Base-by-base conservation (phyloP, 2,329 filamentous ascomycete species). In the Madurella mycetomatis region DNA sequence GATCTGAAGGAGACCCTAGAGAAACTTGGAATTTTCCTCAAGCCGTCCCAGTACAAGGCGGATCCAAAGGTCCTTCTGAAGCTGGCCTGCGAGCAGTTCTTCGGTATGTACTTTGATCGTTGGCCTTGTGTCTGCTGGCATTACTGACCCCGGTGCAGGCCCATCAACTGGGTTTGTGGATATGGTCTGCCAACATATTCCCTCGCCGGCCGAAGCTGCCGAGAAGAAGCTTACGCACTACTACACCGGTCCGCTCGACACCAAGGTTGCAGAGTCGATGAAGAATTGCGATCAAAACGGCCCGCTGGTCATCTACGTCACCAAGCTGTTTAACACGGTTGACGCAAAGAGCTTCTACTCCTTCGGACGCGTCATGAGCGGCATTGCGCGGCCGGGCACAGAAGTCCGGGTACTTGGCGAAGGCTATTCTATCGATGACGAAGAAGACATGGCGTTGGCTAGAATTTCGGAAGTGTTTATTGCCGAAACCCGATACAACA, bases 381-480 rank as follows among this genome's bases (percentile, higher is more conserved):
- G 94, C 53, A 94, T 90, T 31, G 94, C 88, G 19, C 85, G 84
- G 32, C 87, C 91, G 17, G 88, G 89, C 16, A 81, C 87, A 66
- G 84, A 90, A 62, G 90, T 99, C 15, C 86, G 94, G 41, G 92
- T 99, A 12, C 83, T 99, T 1, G 94, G 94, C 47, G 94, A 99
- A 69, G 89, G 89, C 5, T 99, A 97, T 72, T 96, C 92, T 4
- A 82, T 96, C 13, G 94, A 99, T 62, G 94, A 99, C 61, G 92
- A 97, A 67, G 94, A 99, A 77, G 94, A 99, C 66, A 97, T 97
- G 90, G 88, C 87, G 0, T 79, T 85, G 65, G 90, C 90, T 30
- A 92, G 87, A 0, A 87, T 99, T 57, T 82, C 84, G 1, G 85
- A 91, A 60, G 92, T 94, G 12, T 95, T 89, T 77, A 92, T 99